Base-by-base conservation (phyloP, 202 grass and related monocot species). In the Setaria italica region DNA sequence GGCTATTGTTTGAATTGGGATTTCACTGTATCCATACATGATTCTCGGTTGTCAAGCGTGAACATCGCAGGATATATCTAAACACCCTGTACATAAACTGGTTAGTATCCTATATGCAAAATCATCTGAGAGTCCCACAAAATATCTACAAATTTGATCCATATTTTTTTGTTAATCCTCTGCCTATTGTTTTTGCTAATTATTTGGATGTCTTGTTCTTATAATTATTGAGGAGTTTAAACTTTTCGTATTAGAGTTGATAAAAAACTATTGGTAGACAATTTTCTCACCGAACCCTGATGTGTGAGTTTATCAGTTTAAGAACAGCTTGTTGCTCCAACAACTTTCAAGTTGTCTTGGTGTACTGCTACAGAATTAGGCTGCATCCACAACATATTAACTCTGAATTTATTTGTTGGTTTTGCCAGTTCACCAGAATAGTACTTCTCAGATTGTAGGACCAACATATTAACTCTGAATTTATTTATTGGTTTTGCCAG, bases 71-170 rank as follows among this genome's bases (percentile, higher is more conserved):
- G 55, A 60, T 60, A 7, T 65, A 13, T 4, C 32, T 65, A 7
- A 7, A 17, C 33, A 37, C 33, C 13, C 2, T 81, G 0, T 83
- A 47, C 35, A 33, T 25, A 63, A 17, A 72, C 1, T 72, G 35
- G 75, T 78, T 21, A 78, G 75, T 78, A 33, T 62, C n/a, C 43
- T 71, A 30, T 71, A 30, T 62, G 9, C n/a, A 32, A 46, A 78
- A 5, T 59, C 19, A 25, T 5, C 1, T 5, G 0, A 29, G 15
- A 30, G 5, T 72, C 11, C 20, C 12, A 33, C 8, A 17, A 1
- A 72, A 51, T 59, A 25, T 62, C 7, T 30, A 45, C 11, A 76
- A 57, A 4, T 57, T 57, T 11, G 2, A n/a, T 57, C 16, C 16
- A 75, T 3, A 41, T 37, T 37, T 39, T 30, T 20, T 55, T 57